Evolutionary conservation across 805 yeast genomes (phyloP), one percentile per base, ranked within the genome.

Genomic region (Vanderwaltozyma tropicalis): DNA sequence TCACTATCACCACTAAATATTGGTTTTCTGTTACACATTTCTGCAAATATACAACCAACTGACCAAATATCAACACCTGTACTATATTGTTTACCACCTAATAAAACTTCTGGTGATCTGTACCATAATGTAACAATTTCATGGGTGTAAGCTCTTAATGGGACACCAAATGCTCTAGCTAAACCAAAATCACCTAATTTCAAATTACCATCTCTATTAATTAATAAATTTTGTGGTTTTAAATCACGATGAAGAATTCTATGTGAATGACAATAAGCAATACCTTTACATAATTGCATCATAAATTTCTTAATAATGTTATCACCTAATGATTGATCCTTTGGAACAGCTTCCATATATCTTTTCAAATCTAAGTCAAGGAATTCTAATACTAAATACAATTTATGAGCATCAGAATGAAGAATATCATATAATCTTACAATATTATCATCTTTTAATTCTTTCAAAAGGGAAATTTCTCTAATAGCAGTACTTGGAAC

Each of bases 11-110:
- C 98, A 16, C 97, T 95, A 62, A 92, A 92, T 36, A 92, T 67
- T 1, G 98, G 97, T 53, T 89, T 80, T 24, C 98, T 95, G n/a
- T 95, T 84, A 55, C 92, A 81, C 97, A 92, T 89, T 57, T 92
- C 98, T 3, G 96, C 97, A 59, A 92, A 74, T 38, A 92, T 92
- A 63, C 98, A 92, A 13, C 98, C 98, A 13, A 95, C 94, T 14
- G 96, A 86, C 98, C 98, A 92, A 65, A 92, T 85, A 58, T 92
- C 98, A 43, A 92, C 94, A 8, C 96, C 88, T 0, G 98, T 92
- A 32, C 95, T 83, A 62, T 92, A 92, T 40, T 94, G 89, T 50
- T 96, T 76, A 3, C 95, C 86, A 2, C 98, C 98, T 54, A 92
- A 70, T 37, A 92, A 67, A 22, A 92, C 97, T 57, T 89, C 98